phyloP scores from a whole-genome alignment of 805 yeast species.

The Yamadazyma philogaea region DNA sequence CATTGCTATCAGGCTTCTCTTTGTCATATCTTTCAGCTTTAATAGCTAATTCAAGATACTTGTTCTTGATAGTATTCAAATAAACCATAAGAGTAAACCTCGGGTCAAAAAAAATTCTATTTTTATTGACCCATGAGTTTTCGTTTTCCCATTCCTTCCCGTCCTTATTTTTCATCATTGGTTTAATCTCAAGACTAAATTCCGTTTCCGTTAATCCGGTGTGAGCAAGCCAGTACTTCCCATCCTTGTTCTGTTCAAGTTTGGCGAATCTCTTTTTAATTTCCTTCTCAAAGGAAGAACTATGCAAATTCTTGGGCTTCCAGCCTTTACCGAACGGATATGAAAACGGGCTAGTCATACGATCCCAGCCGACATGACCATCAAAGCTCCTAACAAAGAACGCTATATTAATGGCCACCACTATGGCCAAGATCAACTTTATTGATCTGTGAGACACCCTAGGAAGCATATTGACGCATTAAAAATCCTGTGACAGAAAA shows the following conservation, averaged over 20 bases:
- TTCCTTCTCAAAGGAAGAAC: slow-evolving; percentile 1
- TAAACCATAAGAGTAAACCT: slow-evolving; percentile 51
- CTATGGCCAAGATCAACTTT: neutral
- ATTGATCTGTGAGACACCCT: neutral
- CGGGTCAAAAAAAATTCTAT: slow-evolving; percentile 46
- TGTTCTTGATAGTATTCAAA: slow-evolving; percentile 36
- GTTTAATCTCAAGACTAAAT: slow-evolving; percentile 10
- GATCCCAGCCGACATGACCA: neutral
- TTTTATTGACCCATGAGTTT: slow-evolving; percentile 20
- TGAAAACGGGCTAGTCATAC: neutral
- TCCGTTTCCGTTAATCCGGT: slow-evolving; percentile 20
- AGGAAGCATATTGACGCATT: slow-evolving; percentile 1
- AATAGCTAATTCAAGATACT: slow-evolving; percentile 8
- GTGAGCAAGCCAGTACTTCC: slow-evolving; percentile 23
- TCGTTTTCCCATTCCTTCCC: slow-evolving; percentile 10
- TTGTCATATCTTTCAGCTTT: neutral
- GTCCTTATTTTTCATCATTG: slow-evolving; percentile 14
- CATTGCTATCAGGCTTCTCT: slow-evolving; percentile 9
- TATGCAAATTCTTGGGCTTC: slow-evolving; percentile 7
- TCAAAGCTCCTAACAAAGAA: neutral
- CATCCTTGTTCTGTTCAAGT: slow-evolving; percentile 15
- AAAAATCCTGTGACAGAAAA: no score
- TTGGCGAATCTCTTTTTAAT: slow-evolving; percentile 10
- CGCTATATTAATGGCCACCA: neutral
- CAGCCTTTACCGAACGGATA: slow-evolving; percentile 3